Percentiles rank a stretch among this genome's conserved stretches.
phyloP scores from a whole-genome alignment of 768 basidiomycete genomes.

The Tulasnella sp. region DNA sequence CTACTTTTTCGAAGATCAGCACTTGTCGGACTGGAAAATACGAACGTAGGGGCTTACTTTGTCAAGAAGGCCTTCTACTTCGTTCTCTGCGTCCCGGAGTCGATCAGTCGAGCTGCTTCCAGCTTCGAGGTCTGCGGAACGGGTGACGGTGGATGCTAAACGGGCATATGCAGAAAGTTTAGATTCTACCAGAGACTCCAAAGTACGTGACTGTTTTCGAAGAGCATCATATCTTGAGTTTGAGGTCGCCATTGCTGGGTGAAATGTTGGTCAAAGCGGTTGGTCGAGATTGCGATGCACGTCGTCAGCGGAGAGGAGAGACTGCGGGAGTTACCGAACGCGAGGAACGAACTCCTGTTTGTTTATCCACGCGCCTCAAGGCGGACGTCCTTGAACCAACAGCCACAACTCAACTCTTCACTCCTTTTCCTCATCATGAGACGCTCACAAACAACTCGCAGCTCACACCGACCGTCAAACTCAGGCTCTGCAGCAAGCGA shows the following conservation, averaged over 20 bases:
- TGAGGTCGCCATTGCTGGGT: conserved; percentile 9
- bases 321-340: conserved; percentile 1
- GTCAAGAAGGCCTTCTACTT: conserved; percentile 78
- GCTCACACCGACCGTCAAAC: background rate
- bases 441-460: conserved; percentile 17
- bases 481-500: conserved; percentile 14
- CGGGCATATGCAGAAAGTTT: conserved; percentile 90
- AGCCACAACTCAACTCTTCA: conserved; percentile 1
- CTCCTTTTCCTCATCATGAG: background rate
- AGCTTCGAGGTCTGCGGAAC: conserved; percentile 62
- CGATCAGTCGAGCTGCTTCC: conserved; percentile 56
- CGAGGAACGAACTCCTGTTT: background rate
- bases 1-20: conserved; percentile 43
- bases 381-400: conserved; percentile 11
- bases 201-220: conserved; percentile 85
- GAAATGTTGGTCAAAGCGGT: background rate
- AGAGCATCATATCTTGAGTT: conserved; percentile 70
- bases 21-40: conserved; percentile 23
- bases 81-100: conserved; percentile 78
- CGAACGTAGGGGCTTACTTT: conserved; percentile 53
- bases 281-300: conserved; percentile 2
- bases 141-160: conserved; percentile 64
- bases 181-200: conserved; percentile 87
- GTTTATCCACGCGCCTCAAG: conserved; percentile 8
- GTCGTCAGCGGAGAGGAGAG: background rate